These are phyloP conservation scores for Albugo laibachii DNA, from an alignment of 352 stramenopile genomes.

Conservation along the genomic window DNA sequence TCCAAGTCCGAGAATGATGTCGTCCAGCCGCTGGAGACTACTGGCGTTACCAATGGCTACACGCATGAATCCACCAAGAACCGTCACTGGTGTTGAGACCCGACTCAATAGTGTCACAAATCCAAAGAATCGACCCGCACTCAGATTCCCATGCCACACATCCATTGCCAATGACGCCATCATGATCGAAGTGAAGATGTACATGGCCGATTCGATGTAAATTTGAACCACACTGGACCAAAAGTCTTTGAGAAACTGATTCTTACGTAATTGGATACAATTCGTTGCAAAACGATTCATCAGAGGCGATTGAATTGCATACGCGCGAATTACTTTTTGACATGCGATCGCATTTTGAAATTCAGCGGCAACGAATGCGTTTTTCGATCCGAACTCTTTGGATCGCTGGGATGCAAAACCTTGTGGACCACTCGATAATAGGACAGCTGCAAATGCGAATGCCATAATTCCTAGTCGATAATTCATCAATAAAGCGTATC, in stretches of 20 bases:
- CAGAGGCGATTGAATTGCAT: constrained; percentile 67
- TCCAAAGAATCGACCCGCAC: constrained; percentile 62
- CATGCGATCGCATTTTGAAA: constrained; percentile 75
- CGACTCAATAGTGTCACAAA: constrained; percentile 61
- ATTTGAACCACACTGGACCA: constrained; percentile 81
- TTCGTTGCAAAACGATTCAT: constrained; percentile 52
- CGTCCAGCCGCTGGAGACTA: constrained; percentile 70
- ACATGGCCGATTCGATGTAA: constrained; percentile 81
- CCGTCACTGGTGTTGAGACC: constrained; percentile 65
- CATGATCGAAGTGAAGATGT: constrained; percentile 79
- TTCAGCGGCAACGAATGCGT: constrained; percentile 70
- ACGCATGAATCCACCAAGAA: constrained; percentile 76
- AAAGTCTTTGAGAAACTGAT: constrained; percentile 78
- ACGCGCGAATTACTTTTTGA: constrained; percentile 77
- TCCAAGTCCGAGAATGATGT: constrained; percentile 57
- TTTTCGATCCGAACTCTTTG: constrained; percentile 74
- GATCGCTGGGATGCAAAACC: constrained; percentile 66
- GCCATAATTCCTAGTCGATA: constrained; percentile 61
- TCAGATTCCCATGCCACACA: constrained; percentile 43
- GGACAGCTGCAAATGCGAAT: constrained; percentile 58
- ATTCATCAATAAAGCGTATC: constrained; percentile 72
- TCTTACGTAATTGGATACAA: constrained; percentile 37
- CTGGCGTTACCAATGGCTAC: constrained; percentile 74
- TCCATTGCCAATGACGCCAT: constrained; percentile 70
- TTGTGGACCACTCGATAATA: constrained; percentile 69